Base-by-base conservation (phyloP, 2,329 filamentous ascomycete species). In the Beauveria caledonica region DNA sequence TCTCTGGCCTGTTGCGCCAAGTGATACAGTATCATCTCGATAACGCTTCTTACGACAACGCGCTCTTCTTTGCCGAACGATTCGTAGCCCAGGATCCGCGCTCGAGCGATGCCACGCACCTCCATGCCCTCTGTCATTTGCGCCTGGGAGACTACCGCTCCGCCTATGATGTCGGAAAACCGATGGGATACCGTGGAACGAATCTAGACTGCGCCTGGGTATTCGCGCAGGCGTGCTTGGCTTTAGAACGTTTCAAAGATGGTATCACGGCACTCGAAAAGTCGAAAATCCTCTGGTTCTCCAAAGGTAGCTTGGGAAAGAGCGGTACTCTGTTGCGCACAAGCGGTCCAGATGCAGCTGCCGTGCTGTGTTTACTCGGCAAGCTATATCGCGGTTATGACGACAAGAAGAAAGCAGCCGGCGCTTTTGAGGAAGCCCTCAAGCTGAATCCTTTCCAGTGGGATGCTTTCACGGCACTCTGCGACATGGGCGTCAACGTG, bases 371-470 rank as follows among this genome's bases (percentile, higher is more conserved):
- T 68, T 77, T 99, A 42, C 80, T 96, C 33, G 94, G 91, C 27
- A 96, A 95, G 74, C 78, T 99, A 29, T 93, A 92, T 76, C 85
- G 88, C 53, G 90, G 84, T 2, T 87, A 94, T 67, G 89, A 96
- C 66, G 82, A 90, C 68, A 89, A 89, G 68, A 88, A 88, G 66
- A 92, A 90, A 73, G 92, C 94, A 8, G 86, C 93, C 17, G 84
- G 89, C 65, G 91, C 85, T 72, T 97, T 94, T 70, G 91, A 96
- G 66, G 91, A 95, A 62, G 86, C 92, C 6, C 77, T 99, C 67
- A 95, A 92, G 74, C 73, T 86, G 59, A 99, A 97, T 69, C 92
- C 94, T 1, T 93, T 97, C 73, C 94, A 96, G 84, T 99, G 94
- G 94, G 94, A 99, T 78, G 92, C 93, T 0, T 97, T 97, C 68